These are phyloP conservation scores for Melaleuca alternifolia DNA, from an alignment of 345 rosid species.

Conservation along the genomic window DNA sequence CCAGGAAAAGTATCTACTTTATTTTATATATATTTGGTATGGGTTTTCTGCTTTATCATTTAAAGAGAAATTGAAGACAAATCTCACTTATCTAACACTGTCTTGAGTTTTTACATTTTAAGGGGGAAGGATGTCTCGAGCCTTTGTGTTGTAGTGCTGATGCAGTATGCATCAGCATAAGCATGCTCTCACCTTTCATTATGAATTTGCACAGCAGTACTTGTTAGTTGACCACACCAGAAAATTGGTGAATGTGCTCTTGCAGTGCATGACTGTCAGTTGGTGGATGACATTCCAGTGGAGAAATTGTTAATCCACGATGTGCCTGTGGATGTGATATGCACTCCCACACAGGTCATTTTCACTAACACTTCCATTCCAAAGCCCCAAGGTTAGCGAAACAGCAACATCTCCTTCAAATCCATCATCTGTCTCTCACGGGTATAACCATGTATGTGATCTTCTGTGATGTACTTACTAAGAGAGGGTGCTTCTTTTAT, in stretches of 20 bases:
- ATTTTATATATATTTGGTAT: not conserved
- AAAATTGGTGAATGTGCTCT: not conserved
- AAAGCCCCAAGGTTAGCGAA: conserved; percentile 67
- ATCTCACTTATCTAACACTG: not conserved
- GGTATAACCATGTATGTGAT: not conserved
- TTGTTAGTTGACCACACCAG: not conserved
- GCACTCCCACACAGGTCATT: conserved; percentile 77
- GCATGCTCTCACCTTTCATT: not conserved
- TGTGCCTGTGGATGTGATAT: conserved; percentile 84
- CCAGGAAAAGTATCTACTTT: not conserved
- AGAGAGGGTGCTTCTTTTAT: not conserved
- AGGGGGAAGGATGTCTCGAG: not conserved
- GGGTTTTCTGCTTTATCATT: not conserved
- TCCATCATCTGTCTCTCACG: not conserved
- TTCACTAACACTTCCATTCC: conserved; percentile 56
- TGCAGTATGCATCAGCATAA: not conserved
- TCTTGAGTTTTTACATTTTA: not conserved
- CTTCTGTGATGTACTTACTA: not conserved
- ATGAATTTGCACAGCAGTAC: not conserved
- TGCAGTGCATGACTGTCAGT: conserved; percentile 82
- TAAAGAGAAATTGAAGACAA: not conserved
- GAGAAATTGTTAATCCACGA: conserved; percentile 83
- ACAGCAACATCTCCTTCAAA: not conserved
- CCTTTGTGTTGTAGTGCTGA: not conserved
- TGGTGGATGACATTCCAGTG: conserved; percentile 67